Evolutionary conservation across 768 basidiomycete species (phyloP), one percentile per base, ranked within the genome.

Genomic region (Cyclocybe aegerita): DNA sequence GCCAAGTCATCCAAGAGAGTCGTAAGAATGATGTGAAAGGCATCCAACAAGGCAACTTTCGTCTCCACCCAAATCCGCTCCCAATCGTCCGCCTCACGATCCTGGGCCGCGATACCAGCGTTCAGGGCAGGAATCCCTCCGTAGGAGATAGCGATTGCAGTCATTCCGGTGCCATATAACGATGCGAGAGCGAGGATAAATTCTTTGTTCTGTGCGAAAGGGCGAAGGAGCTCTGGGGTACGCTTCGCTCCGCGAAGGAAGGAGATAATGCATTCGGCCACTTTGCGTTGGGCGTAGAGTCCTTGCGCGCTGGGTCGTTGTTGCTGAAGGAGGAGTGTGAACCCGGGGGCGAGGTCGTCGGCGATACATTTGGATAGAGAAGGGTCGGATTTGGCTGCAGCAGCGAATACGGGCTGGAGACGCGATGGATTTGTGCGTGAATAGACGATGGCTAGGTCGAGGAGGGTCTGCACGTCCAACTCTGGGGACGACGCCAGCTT

Each of bases 21-120:
- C 31, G 67, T 67, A 43, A 88, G 51, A 31, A 88, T 60, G 43
- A 82, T 62, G 54, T 90, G 87, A 65, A 88, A 86, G 3, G 76
- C 62, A 55, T 92, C 89, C 14, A 92, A 66, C 17, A 90, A 67
- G 15, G 81, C 79, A 7, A 87, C 83, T 67, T 91, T 92, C 2
- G 85, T 83, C 49, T 84, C 78, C 5, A 90, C 71, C 80, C 86
- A 88, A 40, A 87, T 73, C 10, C 70, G 71, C 55, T 87, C 82
- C 88, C 88, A 91, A 44, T 88, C 78, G 54, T 84, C 82, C 11
- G 74, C 65, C 4, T 70, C 62, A 48, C 68, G 60, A 9, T 64
- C 57, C 32, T 57, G 58, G 7, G 52, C 56, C 16, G 65, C 47
- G 17, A 62, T 43, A 30, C 62, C 47, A 23, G 60, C 54, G 29